phyloP scores from a whole-genome alignment of 257 asterid species.

The Rhazya stricta region DNA sequence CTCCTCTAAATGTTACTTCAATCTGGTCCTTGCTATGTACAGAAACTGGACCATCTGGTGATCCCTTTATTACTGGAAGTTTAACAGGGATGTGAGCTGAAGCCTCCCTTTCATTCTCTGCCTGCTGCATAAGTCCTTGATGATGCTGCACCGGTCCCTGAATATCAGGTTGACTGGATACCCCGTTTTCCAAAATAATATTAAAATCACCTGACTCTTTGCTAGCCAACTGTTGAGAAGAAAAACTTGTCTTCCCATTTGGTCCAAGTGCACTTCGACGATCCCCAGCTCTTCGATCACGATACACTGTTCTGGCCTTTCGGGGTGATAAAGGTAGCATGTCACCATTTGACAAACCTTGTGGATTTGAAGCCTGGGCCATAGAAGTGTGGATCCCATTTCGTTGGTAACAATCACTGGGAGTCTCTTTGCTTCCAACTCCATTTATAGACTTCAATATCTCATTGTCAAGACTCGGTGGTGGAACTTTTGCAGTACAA shows the following conservation, averaged over 20 bases:
- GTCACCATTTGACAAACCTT: conserved; percentile 58
- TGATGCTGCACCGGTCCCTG: conserved; percentile 44
- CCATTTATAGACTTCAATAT: conserved; percentile 24
- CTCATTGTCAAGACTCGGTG: conserved; percentile 42
- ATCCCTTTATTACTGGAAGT: conserved; percentile 29
- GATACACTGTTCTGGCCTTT: conserved; percentile 51
- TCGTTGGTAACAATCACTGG: conserved; percentile 38
- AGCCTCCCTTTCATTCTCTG: conserved; percentile 27
- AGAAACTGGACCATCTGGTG: conserved; percentile 40
- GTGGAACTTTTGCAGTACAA: conserved; percentile 55
- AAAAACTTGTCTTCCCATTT: conserved; percentile 41
- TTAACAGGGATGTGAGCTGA: conserved; percentile 26
- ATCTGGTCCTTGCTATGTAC: conserved; percentile 37
- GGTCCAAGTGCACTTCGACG: conserved; percentile 53
- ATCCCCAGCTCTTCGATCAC: conserved; percentile 57
- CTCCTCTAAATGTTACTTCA: conserved; percentile 33
- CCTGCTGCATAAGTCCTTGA: conserved; percentile 31
- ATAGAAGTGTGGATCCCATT: conserved; percentile 47
- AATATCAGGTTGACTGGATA: conserved; percentile 31
- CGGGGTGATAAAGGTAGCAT: conserved; percentile 58
- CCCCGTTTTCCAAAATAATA: conserved; percentile 50
- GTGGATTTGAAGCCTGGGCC: conserved; percentile 40
- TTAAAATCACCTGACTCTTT: conserved; percentile 34
- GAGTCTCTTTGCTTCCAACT: conserved; percentile 42
- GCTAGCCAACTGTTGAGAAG: conserved; percentile 34